Conservation (phyloP, 1,139 yeast genomes). For the Citeromyces hawaiiensis region DNA sequence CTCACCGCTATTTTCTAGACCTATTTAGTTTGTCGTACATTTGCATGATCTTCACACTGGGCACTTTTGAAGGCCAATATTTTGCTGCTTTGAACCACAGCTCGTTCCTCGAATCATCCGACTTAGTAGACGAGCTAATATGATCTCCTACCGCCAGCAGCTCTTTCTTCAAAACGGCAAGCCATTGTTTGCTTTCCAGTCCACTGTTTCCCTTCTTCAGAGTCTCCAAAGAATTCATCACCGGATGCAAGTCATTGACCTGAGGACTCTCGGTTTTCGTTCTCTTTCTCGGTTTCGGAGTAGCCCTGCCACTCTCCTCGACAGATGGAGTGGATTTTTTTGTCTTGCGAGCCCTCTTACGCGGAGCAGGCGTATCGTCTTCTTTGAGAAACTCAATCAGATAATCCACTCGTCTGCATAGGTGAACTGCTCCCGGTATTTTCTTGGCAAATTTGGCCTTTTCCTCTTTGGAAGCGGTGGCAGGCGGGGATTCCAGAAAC, state of each 20-base stretch:
- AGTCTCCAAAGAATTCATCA: constrained; percentile 58
- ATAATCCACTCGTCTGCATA: constrained; percentile 89
- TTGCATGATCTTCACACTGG: constrained; percentile 63
- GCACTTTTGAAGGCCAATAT: constrained; percentile 92
- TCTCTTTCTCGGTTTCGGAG: constrained; percentile 3
- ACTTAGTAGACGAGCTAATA: constrained; percentile 26
- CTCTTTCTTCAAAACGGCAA: constrained; percentile 58
- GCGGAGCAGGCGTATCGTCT: constrained; percentile 17
- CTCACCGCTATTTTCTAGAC: not conserved
- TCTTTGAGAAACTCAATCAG: constrained; percentile 57
- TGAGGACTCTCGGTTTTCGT: constrained; percentile 4
- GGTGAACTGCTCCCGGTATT: constrained; percentile 81
- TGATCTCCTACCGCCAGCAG: constrained; percentile 70
- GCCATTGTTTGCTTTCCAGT: constrained; percentile 78
- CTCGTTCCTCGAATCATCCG: constrained; percentile 35
- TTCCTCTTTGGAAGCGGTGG: constrained; percentile 19
- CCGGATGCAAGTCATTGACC: constrained; percentile 37
- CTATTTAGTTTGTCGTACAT: constrained; percentile 64
- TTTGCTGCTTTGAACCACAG: constrained; percentile 85
- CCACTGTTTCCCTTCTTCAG: constrained; percentile 76
- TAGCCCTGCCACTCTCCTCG: constrained; percentile 2
- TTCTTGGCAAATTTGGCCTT: constrained; percentile 25
- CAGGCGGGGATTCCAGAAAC: constrained; percentile 37
- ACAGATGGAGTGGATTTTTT: constrained; percentile 9
- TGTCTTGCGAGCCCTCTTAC: constrained; percentile 11